Evolutionary conservation across 768 basidiomycete species (phyloP), one percentile per base, ranked within the genome.

Genomic region (Leccinum subtestaceum): DNA sequence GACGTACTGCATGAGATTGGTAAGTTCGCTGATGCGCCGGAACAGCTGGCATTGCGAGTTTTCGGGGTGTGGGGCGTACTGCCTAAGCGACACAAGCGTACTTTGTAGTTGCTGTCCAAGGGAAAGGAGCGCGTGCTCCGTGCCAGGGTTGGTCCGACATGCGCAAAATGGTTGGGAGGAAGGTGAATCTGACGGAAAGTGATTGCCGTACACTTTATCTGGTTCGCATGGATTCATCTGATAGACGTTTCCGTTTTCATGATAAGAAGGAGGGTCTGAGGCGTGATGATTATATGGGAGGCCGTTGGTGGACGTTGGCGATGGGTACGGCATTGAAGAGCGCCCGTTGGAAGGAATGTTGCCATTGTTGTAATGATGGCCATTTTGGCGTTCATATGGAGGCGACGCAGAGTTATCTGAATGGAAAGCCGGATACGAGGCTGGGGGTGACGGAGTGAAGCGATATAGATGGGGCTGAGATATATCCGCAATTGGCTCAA

Each of bases 1-100:
- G 70, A 83, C 87, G 70, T 74, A 90, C 88, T 86, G 85, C 74
- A 90, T 78, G 32, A 87, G 72, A 67, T 78, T 81, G 67, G 79
- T 78, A 34, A 91, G 77, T 61, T 89, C 86, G 50, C 79, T 72
- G 59, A 88, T 84, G 56, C 83, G 81, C 53, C 84, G 77, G 65
- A 79, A 84, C 6, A 89, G 68, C 38, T 79, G 67, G 63, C 89
- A 89, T 38, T 72, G 74, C 5, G 84, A 72, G 53, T 81, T 79
- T 21, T 80, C 73, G 19, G 80, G 76, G 64, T 86, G 87, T 57
- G 84, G 81, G 34, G 79, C 78, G 63, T 83, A 87, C 67, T 87
- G 85, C 54, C 87, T 78, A 40, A 89, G 74, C 10, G 85, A 76
- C 43, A 71, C 76, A 10, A 86, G 65, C 0, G 87, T 82, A 54